phyloP scores from a whole-genome alignment of 78 protist genomes.

The Dictyostelium discoideum region DNA sequence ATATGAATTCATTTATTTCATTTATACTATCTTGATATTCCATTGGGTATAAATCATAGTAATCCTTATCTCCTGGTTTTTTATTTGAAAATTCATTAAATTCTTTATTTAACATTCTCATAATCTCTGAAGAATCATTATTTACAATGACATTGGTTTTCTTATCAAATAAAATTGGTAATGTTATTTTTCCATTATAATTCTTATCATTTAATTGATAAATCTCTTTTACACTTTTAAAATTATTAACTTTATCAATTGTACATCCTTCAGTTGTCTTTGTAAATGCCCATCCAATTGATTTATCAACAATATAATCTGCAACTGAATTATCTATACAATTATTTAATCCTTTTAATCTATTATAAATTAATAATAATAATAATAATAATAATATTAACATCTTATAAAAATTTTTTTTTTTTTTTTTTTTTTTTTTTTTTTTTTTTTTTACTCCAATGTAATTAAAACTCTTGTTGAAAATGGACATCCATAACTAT shows the following conservation, averaged over 20 bases:
- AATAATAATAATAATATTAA: too few relatives aligned
- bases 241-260: conserved; percentile 29
- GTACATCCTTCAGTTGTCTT: conserved; percentile 35
- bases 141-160: conserved; percentile 86
- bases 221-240: background rate
- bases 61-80: background rate
- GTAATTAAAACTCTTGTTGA: conserved; percentile 20
- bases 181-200: conserved; percentile 74
- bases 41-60: conserved; percentile 87
- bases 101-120: conserved; percentile 87
- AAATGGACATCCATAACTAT: conserved; percentile 88
- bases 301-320: background rate
- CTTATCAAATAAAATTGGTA: conserved; percentile 92
- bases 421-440: background rate
- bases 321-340: conserved; percentile 68
- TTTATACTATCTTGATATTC: conserved; percentile 49
- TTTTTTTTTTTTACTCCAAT: background rate
- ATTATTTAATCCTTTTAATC: conserved; percentile 87
- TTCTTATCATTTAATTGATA: conserved; percentile 31
- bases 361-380: background rate
- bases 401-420: too few relatives aligned
- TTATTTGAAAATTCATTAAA: conserved; percentile 79
- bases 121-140: conserved; percentile 91
- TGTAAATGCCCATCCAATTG: conserved; percentile 44
- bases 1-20: conserved; percentile 82